A percentile compares a stretch with the other conserved stretches of the same genome.
Evolutionary conservation across 1,284 basidiomycete species (phyloP).

Genomic region (Malassezia dermatis): DNA sequence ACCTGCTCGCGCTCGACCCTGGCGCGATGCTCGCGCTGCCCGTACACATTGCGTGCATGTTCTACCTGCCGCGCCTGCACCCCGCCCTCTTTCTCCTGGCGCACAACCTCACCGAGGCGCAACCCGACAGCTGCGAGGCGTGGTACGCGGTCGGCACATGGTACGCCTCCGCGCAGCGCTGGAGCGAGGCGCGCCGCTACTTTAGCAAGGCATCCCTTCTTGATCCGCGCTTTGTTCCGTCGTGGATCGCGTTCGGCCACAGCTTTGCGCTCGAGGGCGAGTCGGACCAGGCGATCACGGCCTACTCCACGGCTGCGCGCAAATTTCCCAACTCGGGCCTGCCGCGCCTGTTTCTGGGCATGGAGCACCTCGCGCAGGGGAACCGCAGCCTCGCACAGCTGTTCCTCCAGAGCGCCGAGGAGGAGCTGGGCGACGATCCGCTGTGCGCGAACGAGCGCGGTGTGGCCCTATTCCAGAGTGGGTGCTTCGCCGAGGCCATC

Average conservation of each 20-base stretch:
- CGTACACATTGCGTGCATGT: constrained; percentile 92
- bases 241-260: constrained; percentile 96
- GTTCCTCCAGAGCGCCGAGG: constrained; percentile 67
- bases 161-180: constrained; percentile 78
- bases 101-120: constrained; percentile 78
- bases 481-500: constrained; percentile 62
- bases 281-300: constrained; percentile 89
- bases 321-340: constrained; percentile 89
- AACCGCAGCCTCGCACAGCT: constrained; percentile 74
- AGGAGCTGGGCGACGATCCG: constrained; percentile 75
- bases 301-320: constrained; percentile 87
- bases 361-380: constrained; percentile 88
- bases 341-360: constrained; percentile 87
- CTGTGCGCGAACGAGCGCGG: constrained; percentile 83
- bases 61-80: constrained; percentile 78
- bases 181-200: constrained; percentile 41
- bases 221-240: constrained; percentile 87
- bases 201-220: constrained; percentile 80
- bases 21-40: constrained; percentile 56
- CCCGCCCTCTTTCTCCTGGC: constrained; percentile 88
- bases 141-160: constrained; percentile 99
- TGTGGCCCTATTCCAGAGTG: constrained; percentile 77
- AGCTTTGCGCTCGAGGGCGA: constrained; percentile 94
- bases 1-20: constrained; percentile 29
- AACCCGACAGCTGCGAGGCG: constrained; percentile 79